Percentiles rank a stretch among this genome's conserved stretches.
Conservation (phyloP, 2,329 filamentous ascomycete genomes). For the Penicillium sp. region DNA sequence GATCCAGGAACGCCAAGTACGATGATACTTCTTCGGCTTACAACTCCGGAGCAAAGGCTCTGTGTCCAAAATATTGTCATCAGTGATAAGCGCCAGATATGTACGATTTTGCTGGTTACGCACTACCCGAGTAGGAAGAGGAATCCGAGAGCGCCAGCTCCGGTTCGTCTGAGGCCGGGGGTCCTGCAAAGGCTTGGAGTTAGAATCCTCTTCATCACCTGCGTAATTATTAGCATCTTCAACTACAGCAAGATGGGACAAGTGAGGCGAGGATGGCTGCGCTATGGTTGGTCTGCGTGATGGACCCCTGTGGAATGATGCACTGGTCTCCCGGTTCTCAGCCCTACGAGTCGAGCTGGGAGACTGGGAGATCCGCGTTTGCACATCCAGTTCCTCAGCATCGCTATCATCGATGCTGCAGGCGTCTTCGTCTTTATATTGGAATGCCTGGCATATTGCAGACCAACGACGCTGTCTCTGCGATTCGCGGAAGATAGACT, state of each 20-base stretch:
- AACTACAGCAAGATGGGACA: not conserved
- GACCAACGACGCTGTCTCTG: not conserved
- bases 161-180: not conserved
- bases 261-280: not conserved
- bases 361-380: not conserved
- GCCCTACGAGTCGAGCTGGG: not conserved
- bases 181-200: not conserved
- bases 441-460: not conserved
- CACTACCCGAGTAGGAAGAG: not conserved
- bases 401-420: not conserved
- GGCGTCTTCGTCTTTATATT: not conserved
- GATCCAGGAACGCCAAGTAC: conserved; percentile 1
- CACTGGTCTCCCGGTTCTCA: not conserved
- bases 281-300: not conserved
- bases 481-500: not conserved
- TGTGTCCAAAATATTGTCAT: not conserved
- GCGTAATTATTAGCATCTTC: not conserved
- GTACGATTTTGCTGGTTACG: not conserved
- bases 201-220: not conserved
- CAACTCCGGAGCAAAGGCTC: not conserved
- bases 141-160: not conserved
- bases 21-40: not conserved
- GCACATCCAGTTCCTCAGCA: not conserved
- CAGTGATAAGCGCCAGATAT: not conserved
- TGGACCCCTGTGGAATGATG: not conserved